These are phyloP conservation scores for Apophysomyces elegans DNA, from an alignment of 371 early-diverging fungal species.

Conservation along the genomic window DNA sequence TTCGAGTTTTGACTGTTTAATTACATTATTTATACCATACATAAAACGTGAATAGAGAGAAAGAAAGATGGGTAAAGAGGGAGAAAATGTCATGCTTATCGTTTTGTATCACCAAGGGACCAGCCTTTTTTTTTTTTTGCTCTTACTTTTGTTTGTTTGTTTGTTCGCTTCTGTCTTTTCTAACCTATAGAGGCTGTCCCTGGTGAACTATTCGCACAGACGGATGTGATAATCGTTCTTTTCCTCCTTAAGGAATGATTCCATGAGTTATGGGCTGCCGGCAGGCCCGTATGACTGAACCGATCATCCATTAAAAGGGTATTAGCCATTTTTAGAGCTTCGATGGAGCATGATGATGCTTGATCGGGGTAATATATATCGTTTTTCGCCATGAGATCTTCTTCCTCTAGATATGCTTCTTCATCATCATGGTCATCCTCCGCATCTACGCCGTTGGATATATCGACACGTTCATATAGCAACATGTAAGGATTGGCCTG, in stretches of 20 bases:
- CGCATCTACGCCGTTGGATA: neutral
- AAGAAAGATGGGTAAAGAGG: neutral
- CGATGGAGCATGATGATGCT: slow-evolving; percentile 18
- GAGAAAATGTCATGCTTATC: neutral
- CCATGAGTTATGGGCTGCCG: slow-evolving; percentile 7
- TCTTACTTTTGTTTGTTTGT: neutral
- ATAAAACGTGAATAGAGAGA: neutral
- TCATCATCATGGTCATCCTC: neutral
- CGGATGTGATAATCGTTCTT: neutral
- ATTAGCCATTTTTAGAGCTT: slow-evolving; percentile 41
- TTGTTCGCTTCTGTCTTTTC: neutral
- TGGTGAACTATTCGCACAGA: neutral
- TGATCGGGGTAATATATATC: slow-evolving; percentile 8
- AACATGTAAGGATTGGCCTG: slow-evolving; percentile 87
- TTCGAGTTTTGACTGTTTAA: neutral
- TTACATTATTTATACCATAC: slow-evolving; percentile 4
- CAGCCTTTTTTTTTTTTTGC: neutral
- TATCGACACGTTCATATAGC: slow-evolving; percentile 70
- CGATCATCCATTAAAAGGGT: slow-evolving; percentile 27
- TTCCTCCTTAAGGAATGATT: neutral
- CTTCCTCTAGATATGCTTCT: neutral
- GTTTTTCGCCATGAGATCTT: slow-evolving; percentile 13
- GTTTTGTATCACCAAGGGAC: slow-evolving; percentile 2
- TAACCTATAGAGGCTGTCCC: neutral
- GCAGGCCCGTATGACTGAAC: neutral